A percentile compares a stretch with the other conserved stretches of the same genome.
These are phyloP conservation scores for Dictyostelium intermedium DNA, from an alignment of 78 protist genomes.

Conservation along the genomic window DNA sequence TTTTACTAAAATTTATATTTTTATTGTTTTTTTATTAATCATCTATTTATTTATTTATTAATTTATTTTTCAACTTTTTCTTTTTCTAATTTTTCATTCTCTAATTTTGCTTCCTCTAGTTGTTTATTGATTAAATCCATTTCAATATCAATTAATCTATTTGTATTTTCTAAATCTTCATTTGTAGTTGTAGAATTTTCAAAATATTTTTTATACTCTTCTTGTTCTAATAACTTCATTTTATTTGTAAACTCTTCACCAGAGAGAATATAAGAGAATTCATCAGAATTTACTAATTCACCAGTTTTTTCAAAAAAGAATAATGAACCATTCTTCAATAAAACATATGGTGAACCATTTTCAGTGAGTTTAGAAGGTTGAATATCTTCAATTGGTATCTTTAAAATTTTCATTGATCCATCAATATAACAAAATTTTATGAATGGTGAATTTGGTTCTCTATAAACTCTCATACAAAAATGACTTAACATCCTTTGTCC, in stretches of 20 bases:
- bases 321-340: neutral
- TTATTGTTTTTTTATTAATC: neutral
- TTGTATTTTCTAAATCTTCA: conserved; percentile 7
- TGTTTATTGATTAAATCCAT: neutral
- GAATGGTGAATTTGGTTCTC: neutral
- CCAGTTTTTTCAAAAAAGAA: conserved; percentile 51
- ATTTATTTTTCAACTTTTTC: neutral
- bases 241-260: conserved; percentile 42
- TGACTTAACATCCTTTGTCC: conserved; percentile 7
- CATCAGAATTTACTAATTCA: neutral
- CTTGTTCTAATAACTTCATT: neutral
- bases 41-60: neutral
- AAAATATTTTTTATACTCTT: conserved; percentile 33
- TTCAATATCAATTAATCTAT: neutral
- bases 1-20: neutral
- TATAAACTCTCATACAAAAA: conserved; percentile 15
- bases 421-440: conserved; percentile 6
- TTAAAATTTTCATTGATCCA: neutral
- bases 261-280: conserved; percentile 21
- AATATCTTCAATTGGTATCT: conserved; percentile 35
- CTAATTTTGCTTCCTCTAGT: conserved; percentile 1
- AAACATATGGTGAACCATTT: neutral
- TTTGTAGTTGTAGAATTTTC: neutral
- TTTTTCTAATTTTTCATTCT: neutral
- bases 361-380: neutral